Base-by-base conservation (phyloP, 2,329 filamentous ascomycete genomes). In the Fusarium lateritium region DNA sequence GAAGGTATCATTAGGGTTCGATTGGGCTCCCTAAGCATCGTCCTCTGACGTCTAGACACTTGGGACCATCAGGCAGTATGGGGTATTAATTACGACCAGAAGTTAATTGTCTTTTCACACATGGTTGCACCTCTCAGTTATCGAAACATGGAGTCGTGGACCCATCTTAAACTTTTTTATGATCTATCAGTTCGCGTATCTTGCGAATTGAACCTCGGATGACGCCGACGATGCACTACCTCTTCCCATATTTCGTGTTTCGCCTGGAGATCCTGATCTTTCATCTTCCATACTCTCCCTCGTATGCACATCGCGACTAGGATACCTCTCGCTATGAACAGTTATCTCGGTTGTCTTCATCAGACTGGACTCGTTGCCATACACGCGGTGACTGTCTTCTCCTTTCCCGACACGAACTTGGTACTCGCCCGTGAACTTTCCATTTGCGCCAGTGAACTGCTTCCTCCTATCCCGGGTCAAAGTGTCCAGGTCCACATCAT, bases 131-230 rank as follows among this genome's bases (percentile, higher is more conserved):
- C 19, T 19, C 19, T 19, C 19, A 19, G 19, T 19, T 19, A 19
- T 28, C 26, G 10, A 28, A 28, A 9, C 26, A 10, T 28, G 26
- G 26, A 28, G 3, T 19, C 19, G 19, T 19, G 19, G 19, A 19
- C 26, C 10, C 26, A 28, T 28, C 10, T 9, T 10, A 10, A 28
- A 9, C 26, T 28, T 8, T 28, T 28, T 28, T n/a, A 53, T 33
- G 1, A 4, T 7, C 11, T 17, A 9, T 38, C 11, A 62, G 21
- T 19, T 62, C 1, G 45, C 50, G 10, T 63, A 69, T 31, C 55
- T 72, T 14, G 70, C 70, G 28, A 73, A 73, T 15, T 73, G 70
- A 2, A 73, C 44, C 19, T 73, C 70, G 2, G 70, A 73, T 15
- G 70, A 72, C 11, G 51, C 67, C 8, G 70, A 71, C 0, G 70